A percentile compares a stretch with the other conserved stretches of the same genome.
phyloP scores from a whole-genome alignment of 2,329 filamentous ascomycete species.

The Seiridium unicorne region DNA sequence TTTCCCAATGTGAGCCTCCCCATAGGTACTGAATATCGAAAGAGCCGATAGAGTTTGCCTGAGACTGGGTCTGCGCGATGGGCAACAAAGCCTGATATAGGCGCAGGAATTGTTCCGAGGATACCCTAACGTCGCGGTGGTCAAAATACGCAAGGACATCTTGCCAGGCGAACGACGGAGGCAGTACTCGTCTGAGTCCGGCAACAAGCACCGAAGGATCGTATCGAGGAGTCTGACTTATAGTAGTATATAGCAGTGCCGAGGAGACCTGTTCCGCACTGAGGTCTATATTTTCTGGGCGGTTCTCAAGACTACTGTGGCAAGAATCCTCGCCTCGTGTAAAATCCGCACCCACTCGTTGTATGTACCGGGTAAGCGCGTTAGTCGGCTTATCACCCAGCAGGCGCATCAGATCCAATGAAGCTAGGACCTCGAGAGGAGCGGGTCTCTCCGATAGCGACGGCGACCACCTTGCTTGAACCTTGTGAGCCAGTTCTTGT shows the following conservation, averaged over 20 bases:
- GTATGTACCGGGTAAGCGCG: constrained; percentile 64
- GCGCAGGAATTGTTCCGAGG: constrained; percentile 75
- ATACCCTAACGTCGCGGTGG: constrained; percentile 71
- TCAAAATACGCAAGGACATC: constrained; percentile 80
- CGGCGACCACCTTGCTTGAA: constrained; percentile 66
- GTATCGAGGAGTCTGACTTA: constrained; percentile 55
- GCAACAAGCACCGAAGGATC: constrained; percentile 57
- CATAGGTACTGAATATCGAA: constrained; percentile 88
- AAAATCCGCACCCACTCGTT: constrained; percentile 70
- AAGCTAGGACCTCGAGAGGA: constrained; percentile 69
- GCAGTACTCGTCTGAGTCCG: constrained; percentile 60
- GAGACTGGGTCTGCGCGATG: constrained; percentile 53
- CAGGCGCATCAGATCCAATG: constrained; percentile 67
- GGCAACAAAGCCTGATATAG: constrained; percentile 78
- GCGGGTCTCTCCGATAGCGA: constrained; percentile 59
- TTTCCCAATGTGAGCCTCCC: constrained; percentile 79
- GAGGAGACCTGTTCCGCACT: constrained; percentile 80
- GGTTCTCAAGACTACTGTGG: constrained; percentile 50
- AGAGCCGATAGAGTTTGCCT: constrained; percentile 47
- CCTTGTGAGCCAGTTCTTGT: constrained; percentile 65
- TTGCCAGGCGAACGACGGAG: constrained; percentile 65
- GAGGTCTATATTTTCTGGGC: constrained; percentile 58
- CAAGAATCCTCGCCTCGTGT: constrained; percentile 74
- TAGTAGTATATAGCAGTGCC: constrained; percentile 66
- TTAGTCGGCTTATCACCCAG: constrained; percentile 58